Evolutionary conservation across 345 rosid species (phyloP), one percentile per base, ranked within the genome.

Genomic region (Brassica incana): DNA sequence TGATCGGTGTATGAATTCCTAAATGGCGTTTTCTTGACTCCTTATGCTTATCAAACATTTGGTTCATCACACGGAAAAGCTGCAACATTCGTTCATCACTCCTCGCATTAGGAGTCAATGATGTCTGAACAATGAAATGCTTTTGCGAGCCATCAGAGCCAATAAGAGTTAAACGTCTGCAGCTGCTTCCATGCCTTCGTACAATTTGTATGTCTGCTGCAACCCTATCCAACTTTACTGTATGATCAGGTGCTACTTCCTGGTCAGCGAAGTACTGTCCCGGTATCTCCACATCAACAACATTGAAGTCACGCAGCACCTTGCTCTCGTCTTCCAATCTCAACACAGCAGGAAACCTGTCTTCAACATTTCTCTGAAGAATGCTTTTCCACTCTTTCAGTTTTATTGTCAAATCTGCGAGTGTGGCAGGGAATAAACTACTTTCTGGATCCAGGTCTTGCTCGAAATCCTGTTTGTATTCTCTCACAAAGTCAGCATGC

Each of bases 11-110:
- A 79, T 96, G 98, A 82, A 96, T 92, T 84, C 82, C 88, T 71
- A 96, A 85, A 84, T 93, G 95, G 35, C 98, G 90, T 29, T 93
- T 86, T 77, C 98, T 88, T 60, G 99, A 91, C 81, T 96, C 97
- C 83, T 96, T 93, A 83, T 93, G 98, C 83, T 96, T 93, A 76
- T 96, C 98, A 81, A 96, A 96, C 99, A 96, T 96, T 86, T 91
- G 97, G 86, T 96, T 93, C 98, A 96, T 88, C 45, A 90, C 97
- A 38, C 97, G 96, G 89, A 96, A 96, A 77, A 96, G 97, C 85
- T 93, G 99, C 82, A 96, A 83, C 68, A 93, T 93, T 43, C 98
- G 90, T 82, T 96, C 98, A 78, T 93, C 98, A 74, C 99, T 96
- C 81, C 97, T 88, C 67, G 99, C 99, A 84, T 93, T 96, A 81